Percentiles rank a stretch among this genome's conserved stretches.
phyloP scores from a whole-genome alignment of 306 rosid genomes.

The apple (Malus domestica) region DNA sequence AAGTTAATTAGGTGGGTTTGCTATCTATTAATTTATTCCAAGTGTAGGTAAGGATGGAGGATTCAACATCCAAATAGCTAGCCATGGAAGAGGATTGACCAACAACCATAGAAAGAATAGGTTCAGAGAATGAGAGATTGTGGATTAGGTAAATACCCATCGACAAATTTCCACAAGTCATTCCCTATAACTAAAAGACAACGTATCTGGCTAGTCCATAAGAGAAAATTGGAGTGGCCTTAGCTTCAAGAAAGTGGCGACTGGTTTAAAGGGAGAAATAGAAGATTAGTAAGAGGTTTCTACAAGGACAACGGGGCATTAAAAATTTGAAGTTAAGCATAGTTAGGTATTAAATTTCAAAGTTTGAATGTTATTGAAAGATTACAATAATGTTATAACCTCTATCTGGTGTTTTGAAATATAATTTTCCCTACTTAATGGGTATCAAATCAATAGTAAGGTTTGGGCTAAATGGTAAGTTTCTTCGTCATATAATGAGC shows the following conservation, averaged over 20 bases:
- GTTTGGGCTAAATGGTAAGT: too few relatives aligned
- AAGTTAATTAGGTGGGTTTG: background rate
- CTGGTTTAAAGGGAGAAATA: background rate
- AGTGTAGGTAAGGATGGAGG: background rate
- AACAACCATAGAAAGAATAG: too few relatives aligned
- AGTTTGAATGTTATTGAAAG: background rate
- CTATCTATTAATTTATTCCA: background rate
- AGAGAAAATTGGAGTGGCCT: background rate
- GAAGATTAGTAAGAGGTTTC: too few relatives aligned
- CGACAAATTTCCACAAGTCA: too few relatives aligned
- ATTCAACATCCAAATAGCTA: background rate
- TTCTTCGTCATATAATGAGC: too few relatives aligned
- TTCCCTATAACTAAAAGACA: too few relatives aligned
- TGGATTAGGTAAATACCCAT: too few relatives aligned
- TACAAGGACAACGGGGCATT: background rate
- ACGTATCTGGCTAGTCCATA: background rate
- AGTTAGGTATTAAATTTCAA: background rate
- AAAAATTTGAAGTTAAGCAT: background rate
- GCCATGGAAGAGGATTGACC: too few relatives aligned
- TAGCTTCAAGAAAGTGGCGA: background rate
- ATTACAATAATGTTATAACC: background rate
- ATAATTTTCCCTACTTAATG: background rate
- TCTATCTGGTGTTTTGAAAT: background rate
- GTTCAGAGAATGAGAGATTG: too few relatives aligned
- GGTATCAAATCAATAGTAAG: background rate